These are phyloP conservation scores for Adenanthera pavonina DNA, from an alignment of 306 rosid genomes.

Conservation along the genomic window DNA sequence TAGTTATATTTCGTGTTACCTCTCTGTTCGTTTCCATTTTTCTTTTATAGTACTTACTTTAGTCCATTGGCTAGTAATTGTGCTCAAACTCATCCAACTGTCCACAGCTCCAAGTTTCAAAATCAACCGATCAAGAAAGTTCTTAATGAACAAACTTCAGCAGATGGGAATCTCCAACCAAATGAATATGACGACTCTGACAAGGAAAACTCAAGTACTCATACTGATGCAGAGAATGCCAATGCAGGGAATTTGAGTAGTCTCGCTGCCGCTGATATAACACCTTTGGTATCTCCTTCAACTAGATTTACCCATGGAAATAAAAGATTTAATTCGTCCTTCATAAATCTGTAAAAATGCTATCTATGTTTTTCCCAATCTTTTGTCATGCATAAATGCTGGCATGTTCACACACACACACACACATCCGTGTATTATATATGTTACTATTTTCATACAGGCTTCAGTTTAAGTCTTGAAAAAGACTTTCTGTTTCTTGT, in stretches of 20 bases:
- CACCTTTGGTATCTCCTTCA: slow-evolving; percentile 55
- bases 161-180: slow-evolving; percentile 46
- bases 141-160: slow-evolving; percentile 45
- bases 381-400: slow-evolving; percentile 5
- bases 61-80: neutral
- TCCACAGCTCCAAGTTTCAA: slow-evolving; percentile 62
- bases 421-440: no score
- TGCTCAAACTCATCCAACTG: slow-evolving; percentile 12
- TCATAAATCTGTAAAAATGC: neutral
- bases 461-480: neutral
- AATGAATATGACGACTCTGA: slow-evolving; percentile 25
- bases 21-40: neutral
- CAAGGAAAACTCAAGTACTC: slow-evolving; percentile 43
- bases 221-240: slow-evolving; percentile 30
- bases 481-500: neutral
- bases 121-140: slow-evolving; percentile 62
- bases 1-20: neutral
- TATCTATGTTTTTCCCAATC: neutral
- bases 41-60: neutral
- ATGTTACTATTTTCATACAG: no score
- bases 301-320: neutral
- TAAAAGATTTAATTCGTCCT: neutral
- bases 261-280: slow-evolving; percentile 40
- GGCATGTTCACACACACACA: slow-evolving; percentile 24
- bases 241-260: slow-evolving; percentile 38